These are phyloP conservation scores for Oryza longistaminata DNA, from an alignment of 176 grass and related monocot genomes.

Conservation along the genomic window DNA sequence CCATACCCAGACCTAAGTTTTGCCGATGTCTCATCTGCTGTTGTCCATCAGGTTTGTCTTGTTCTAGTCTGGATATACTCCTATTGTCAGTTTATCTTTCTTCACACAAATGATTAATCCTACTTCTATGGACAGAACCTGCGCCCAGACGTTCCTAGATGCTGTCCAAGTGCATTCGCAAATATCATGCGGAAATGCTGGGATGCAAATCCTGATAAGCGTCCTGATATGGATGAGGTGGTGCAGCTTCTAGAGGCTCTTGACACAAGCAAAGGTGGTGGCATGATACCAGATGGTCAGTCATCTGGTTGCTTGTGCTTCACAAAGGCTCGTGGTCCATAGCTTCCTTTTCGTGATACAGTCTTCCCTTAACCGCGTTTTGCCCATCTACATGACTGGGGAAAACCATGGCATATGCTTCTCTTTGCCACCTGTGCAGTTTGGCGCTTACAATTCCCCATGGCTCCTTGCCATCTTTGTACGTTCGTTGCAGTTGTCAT, in stretches of 20 bases:
- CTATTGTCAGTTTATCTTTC: neutral
- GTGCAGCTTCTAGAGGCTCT: slow-evolving; percentile 66
- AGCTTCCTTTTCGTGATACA: neutral
- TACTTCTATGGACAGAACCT: slow-evolving; percentile 44
- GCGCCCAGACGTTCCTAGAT: slow-evolving; percentile 62
- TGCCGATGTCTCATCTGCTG: slow-evolving; percentile 69
- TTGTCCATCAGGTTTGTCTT: slow-evolving; percentile 66
- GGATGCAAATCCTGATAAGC: slow-evolving; percentile 69
- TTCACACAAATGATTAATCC: neutral
- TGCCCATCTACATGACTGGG: slow-evolving; percentile 27
- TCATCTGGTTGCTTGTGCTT: slow-evolving; percentile 64
- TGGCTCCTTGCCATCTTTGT: neutral
- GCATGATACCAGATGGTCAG: slow-evolving; percentile 71
- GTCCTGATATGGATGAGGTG: slow-evolving; percentile 80
- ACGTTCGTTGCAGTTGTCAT: slow-evolving; percentile 1
- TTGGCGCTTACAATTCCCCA: slow-evolving; percentile 5
- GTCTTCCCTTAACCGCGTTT: neutral
- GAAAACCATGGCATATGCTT: slow-evolving; percentile 3
- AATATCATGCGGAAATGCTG: slow-evolving; percentile 86
- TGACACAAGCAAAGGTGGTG: slow-evolving; percentile 72
- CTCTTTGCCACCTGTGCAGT: slow-evolving; percentile 9
- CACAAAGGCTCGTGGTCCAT: slow-evolving; percentile 56
- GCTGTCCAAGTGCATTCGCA: slow-evolving; percentile 60
- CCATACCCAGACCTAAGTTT: slow-evolving; percentile 72
- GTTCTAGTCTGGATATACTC: neutral